These are phyloP conservation scores for Colletotrichum sp. DNA, from an alignment of 2,329 filamentous ascomycete genomes.

Conservation along the genomic window DNA sequence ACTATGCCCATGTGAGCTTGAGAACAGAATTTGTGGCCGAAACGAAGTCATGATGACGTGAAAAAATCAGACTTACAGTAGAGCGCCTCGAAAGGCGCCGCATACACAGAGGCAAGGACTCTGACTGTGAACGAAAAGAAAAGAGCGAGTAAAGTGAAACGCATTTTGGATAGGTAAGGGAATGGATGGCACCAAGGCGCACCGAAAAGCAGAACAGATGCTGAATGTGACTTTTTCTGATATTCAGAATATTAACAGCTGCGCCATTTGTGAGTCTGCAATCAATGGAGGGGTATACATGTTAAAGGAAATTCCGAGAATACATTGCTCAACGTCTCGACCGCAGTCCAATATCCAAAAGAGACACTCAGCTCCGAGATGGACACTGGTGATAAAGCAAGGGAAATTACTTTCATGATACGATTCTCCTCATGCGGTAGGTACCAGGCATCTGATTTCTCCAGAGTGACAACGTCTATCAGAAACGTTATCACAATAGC, in stretches of 20 bases:
- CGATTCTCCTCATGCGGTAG: neutral
- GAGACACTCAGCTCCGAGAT: neutral
- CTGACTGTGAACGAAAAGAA: neutral
- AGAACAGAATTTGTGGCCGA: neutral
- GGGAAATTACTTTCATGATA: neutral
- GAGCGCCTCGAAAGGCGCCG: neutral
- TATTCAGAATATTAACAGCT: neutral
- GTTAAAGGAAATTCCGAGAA: neutral
- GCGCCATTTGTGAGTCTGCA: too few species aligned
- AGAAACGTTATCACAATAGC: neutral
- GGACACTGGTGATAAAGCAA: neutral
- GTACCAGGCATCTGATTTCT: neutral
- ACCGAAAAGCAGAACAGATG: neutral
- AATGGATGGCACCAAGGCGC: neutral
- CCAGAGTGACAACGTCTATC: neutral
- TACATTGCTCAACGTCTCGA: neutral
- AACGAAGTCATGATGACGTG: fast-evolving
- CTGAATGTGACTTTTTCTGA: neutral
- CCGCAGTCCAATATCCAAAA: neutral
- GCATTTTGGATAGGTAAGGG: neutral
- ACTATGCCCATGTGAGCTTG: neutral
- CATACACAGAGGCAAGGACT: neutral
- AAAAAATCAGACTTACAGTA: neutral
- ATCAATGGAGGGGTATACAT: neutral
- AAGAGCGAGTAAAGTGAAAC: neutral